Base-by-base conservation (phyloP, 2,329 filamentous ascomycete species). In the Myriosclerotinia duriaeana region DNA sequence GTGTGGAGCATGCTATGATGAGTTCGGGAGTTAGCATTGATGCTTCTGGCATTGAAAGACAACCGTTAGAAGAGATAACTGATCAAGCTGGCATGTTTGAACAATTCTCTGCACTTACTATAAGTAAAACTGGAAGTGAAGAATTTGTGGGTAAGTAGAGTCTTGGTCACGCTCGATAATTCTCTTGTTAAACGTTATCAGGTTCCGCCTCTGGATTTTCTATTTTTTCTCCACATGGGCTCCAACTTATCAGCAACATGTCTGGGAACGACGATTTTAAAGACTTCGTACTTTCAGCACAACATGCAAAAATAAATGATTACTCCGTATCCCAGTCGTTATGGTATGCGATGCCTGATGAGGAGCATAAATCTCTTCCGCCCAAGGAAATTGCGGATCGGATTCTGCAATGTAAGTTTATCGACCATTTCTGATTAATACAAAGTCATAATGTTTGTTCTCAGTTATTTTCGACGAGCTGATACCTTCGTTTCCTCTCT, bases 171-270 rank as follows among this genome's bases (percentile, higher is more conserved):
- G 48, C 34, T 40, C 11, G 46, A 44, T 40, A 3, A 50, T 59
- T n/a, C 26, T 34, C 44, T 55, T 59, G 40, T 67, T 60, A 58
- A 40, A 66, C 14, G 22, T 67, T 11, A 44, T 52, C 56, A 73
- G 71, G 71, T 48, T 68, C 62, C 34, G 65, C 72, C 17, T 74
- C 72, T 60, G 71, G 72, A 4, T 72, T 72, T 65, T 72, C 71
- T 40, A 61, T 74, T 55, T 69, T 74, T 59, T 72, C 72, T 30
- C 71, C 72, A 26, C 67, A 70, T 56, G 72, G 72, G 46, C 59
- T 74, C 46, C 70, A 64, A 26, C 71, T 69, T 62, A 72, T 74
- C 48, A 52, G 34, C n/a, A 53, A n/a, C 22, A 38, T 65, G 17
- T 60, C 36, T n/a, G 64, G 54, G 17, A 36, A 65, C 14, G 36